Base-by-base conservation (phyloP, 805 yeast species). In the Ogataea pilisensis region DNA sequence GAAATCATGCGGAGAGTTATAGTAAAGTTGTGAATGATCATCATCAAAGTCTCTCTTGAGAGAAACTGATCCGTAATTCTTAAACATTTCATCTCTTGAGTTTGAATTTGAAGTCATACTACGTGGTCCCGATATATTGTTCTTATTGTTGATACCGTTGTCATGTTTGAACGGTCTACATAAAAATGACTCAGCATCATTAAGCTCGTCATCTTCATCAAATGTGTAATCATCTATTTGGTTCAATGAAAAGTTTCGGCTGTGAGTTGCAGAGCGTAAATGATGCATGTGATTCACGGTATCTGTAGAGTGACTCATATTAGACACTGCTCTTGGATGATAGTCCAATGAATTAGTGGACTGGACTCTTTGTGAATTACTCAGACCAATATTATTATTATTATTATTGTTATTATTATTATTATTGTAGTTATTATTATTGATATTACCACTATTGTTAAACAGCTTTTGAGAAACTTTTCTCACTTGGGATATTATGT, bases 1-100 rank as follows among this genome's bases (percentile, higher is more conserved):
- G 44, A 58, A 60, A 42, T 63, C 57, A 44, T 63, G 67, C 0
- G 67, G 66, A 2, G 66, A 60, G 17, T 50, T 52, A 34, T 49
- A 48, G 27, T 49, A 44, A 26, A 45, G 49, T 12, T 49, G 51
- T 12, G 49, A 45, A 8, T 50, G 29, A 12, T 37, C 37, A 18
- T 45, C 49, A 24, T 46, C 55, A 17, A 34, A 38, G 17, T 42
- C 48, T 27, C 46, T 22, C 35, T 45, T 50, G 13, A 38, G 37
- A 1, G 51, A 24, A 8, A 43, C 34, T 2, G 53, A 37, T 8
- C 51, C 50, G 29, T 47, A 49, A 16, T 37, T 42, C 12, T 40
- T 38, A 34, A 35, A 43, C 2, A 35, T n/a, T 8, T 41, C 45
- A 22, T 42, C 41, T n/a, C 41, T 26, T n/a, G 31, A 12, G 12